These are phyloP conservation scores for Calvatia gigantea DNA, from an alignment of 768 basidiomycete species.

Conservation along the genomic window DNA sequence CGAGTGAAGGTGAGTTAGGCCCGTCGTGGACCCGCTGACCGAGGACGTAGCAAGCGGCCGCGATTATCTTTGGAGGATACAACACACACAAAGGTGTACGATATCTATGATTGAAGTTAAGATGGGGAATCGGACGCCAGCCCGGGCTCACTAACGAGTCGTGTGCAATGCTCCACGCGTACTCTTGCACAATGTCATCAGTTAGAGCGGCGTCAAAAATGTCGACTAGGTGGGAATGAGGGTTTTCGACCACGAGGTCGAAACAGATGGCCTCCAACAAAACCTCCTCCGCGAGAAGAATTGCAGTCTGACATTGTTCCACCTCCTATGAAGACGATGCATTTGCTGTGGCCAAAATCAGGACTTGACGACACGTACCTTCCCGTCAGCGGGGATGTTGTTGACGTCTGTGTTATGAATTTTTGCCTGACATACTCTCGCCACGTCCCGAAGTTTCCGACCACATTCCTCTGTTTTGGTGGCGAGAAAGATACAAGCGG, in stretches of 20 bases:
- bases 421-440: conserved; percentile 71
- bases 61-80: conserved; percentile 65
- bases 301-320: conserved; percentile 63
- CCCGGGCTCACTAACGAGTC: conserved; percentile 62
- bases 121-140: conserved; percentile 5
- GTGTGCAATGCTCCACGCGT: conserved; percentile 83
- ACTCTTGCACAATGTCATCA: conserved; percentile 56
- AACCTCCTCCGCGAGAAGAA: conserved; percentile 73
- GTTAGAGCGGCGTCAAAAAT: conserved; percentile 57
- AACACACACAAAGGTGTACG: conserved; percentile 77
- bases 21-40: conserved; percentile 72
- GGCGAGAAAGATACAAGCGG: conserved; percentile 82
- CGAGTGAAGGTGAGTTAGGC: conserved; percentile 68
- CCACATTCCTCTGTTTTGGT: conserved; percentile 93
- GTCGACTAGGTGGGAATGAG: conserved; percentile 73
- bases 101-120: conserved; percentile 44
- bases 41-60: conserved; percentile 74
- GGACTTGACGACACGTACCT: conserved; percentile 39
- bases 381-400: conserved; percentile 59
- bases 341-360: background rate
- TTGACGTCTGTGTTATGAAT: conserved; percentile 50
- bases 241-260: conserved; percentile 76
- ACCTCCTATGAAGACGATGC: conserved; percentile 53
- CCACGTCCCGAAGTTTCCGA: conserved; percentile 82
- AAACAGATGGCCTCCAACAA: conserved; percentile 83